Base-by-base conservation (phyloP, 1,139 yeast species). In the Candida anutae region DNA sequence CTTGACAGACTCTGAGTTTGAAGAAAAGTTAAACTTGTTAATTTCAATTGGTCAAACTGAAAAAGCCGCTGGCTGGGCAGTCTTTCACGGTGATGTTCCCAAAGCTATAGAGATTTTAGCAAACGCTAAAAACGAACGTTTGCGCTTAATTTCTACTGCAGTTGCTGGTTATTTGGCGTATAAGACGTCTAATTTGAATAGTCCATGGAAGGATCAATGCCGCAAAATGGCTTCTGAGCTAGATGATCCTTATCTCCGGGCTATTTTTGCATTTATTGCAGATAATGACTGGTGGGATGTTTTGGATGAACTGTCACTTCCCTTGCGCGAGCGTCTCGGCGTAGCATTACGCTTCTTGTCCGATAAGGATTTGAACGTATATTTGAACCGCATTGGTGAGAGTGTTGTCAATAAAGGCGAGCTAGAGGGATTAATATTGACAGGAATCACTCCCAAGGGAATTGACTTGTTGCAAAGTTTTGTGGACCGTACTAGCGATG, bases 31-130 rank as follows among this genome's bases (percentile, higher is more conserved):
- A 27, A 58, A 61, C 20, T 61, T 65, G 24, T 61, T 88, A 25
- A 72, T 79, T 16, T 52, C 59, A 0, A 55, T 62, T 16, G 90
- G 85, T 0, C 70, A 73, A 37, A 71, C 71, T 35, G 95, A 85
- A 38, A 79, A 90, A 47, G 97, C 98, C 1, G 98, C 97, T 1
- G 97, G 94, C 0, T 85, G 95, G 95, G 96, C 97, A 0, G 90
- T 87, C 1, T 90, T 90, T 52, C 93, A 85, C 48, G 95, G 95
- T 2, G 83, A 87, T 50, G 82, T 90, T 2, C 70, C 74, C 4
- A 69, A 77, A 32, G 95, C 96, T 0, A 82, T 88, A 6, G 75
- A 74, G 19, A 78, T 85, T 9, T 58, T 90, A 31, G 64, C 75
- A 1, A 50, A 53, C 13, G 71, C 85, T 3, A 69, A 71, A 28